Percentiles rank a stretch among this genome's conserved stretches.
Evolutionary conservation across 371 early-diverging fungal genomes (phyloP).

Genomic region (Thermomucor indicae-seudaticae): DNA sequence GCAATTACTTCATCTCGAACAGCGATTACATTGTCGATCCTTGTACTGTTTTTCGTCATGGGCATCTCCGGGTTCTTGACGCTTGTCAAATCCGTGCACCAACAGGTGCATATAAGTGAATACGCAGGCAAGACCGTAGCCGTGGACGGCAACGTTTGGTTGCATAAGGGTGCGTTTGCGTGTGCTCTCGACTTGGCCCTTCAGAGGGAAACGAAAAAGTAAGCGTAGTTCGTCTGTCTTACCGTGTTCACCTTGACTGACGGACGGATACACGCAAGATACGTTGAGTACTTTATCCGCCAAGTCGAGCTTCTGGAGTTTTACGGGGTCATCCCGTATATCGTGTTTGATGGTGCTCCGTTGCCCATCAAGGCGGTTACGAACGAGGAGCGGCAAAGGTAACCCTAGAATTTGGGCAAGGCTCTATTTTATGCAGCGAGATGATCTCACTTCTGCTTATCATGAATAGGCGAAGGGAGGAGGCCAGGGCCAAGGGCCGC

Average conservation of each 20-base stretch:
- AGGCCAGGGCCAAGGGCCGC: conserved; percentile 47
- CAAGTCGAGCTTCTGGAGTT: conserved; percentile 65
- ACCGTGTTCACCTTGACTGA: no score
- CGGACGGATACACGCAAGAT: no score
- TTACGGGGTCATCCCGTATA: conserved; percentile 72
- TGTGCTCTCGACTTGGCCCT: conserved; percentile 77
- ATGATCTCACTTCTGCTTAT: no score
- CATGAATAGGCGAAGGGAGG: conserved; percentile 46
- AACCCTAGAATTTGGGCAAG: conserved; percentile 12
- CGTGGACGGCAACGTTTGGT: conserved; percentile 93
- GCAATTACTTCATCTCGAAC: no score
- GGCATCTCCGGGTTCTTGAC: conserved; percentile 88
- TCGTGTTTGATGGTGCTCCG: conserved; percentile 97
- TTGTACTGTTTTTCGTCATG: no score
- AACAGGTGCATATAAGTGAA: conserved; percentile 59
- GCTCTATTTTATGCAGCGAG: no score
- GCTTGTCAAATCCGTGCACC: conserved; percentile 65
- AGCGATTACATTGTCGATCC: no score
- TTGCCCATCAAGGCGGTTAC: conserved; percentile 86
- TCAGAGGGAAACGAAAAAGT: conserved; percentile 21
- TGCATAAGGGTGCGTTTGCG: conserved; percentile 81
- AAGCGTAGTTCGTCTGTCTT: no score
- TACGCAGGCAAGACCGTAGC: conserved; percentile 74
- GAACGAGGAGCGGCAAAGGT: conserved; percentile 63
- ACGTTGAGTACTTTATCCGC: conserved; percentile 72